phyloP scores from a whole-genome alignment of 2,329 filamentous ascomycete genomes.

The Lasiodiplodia sp. region DNA sequence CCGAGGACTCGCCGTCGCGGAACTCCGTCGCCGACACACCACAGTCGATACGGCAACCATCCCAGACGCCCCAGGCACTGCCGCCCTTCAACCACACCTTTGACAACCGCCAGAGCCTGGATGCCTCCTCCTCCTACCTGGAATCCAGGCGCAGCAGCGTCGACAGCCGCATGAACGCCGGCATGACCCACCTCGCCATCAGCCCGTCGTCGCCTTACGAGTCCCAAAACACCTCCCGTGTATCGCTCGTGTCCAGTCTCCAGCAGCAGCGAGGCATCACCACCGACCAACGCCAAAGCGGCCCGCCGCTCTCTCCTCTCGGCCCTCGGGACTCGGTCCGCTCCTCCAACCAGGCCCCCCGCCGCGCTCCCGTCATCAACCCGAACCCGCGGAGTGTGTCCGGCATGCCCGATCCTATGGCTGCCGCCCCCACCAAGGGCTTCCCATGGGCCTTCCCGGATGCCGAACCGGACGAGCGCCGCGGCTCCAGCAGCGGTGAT shows the following conservation, averaged over 20 bases:
- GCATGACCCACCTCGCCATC: slow-evolving; percentile 73
- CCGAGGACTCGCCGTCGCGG: slow-evolving; percentile 57
- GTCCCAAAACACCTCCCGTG: slow-evolving; percentile 78
- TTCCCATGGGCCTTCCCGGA: slow-evolving; percentile 86
- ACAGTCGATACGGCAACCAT: slow-evolving; percentile 46
- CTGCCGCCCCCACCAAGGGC: slow-evolving; percentile 81
- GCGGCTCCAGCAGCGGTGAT: slow-evolving; percentile 57
- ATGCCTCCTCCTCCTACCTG: slow-evolving; percentile 55
- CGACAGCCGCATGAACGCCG: slow-evolving; percentile 78
- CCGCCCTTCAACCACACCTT: slow-evolving; percentile 66
- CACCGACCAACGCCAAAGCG: slow-evolving; percentile 49
- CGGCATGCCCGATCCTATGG: slow-evolving; percentile 69
- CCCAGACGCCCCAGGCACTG: slow-evolving; percentile 49
- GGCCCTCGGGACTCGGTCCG: slow-evolving; percentile 42
- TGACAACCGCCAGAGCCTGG: slow-evolving; percentile 57
- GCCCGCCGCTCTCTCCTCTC: slow-evolving; percentile 55
- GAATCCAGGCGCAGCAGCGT: slow-evolving; percentile 78
- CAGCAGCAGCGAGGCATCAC: slow-evolving; percentile 65
- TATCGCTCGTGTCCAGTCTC: slow-evolving; percentile 75
- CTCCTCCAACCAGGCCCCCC: slow-evolving; percentile 50
- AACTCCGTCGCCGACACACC: slow-evolving; percentile 53
- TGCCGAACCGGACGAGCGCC: slow-evolving; percentile 63
- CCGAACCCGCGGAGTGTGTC: slow-evolving; percentile 68
- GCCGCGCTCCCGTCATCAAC: slow-evolving; percentile 77
- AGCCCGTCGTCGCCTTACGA: slow-evolving; percentile 74